Evolutionary conservation across 495 filamentous ascomycete genomes (phyloP).

Genomic region (Penicillium crystallinum): DNA sequence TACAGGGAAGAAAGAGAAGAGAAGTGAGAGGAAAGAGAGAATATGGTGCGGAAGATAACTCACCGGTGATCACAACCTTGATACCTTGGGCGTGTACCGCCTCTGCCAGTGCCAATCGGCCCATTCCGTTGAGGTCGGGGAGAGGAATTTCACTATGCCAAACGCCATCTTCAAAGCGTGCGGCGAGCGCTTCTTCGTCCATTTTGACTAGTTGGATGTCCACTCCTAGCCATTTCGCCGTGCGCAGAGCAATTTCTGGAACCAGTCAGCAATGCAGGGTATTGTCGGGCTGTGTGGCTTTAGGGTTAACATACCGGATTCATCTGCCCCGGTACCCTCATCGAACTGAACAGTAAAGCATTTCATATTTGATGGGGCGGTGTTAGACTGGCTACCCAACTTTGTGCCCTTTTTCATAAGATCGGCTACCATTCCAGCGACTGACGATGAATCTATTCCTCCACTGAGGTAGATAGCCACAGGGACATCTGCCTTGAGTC

Average conservation of each 20-base stretch:
- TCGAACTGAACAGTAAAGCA: background rate
- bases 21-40: no score
- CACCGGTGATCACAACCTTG: no score
- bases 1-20: no score
- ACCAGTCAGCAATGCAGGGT: no score
- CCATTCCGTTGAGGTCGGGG: background rate
- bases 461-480: conserved; percentile 49
- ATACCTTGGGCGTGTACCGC: background rate
- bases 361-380: background rate
- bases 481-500: conserved; percentile 48
- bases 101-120: background rate
- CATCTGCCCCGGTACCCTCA: no score
- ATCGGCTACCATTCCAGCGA: conserved; percentile 50
- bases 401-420: conserved; percentile 37
- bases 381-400: background rate
- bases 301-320: no score
- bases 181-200: background rate
- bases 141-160: background rate
- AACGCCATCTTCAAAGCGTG: background rate
- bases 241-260: no score
- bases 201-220: no score
- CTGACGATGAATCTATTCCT: conserved; percentile 46
- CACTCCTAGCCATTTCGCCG: no score
- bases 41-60: no score
- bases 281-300: no score